Evolutionary conservation across 2,329 filamentous ascomycete genomes (phyloP), one percentile per base, ranked within the genome.

Genomic region (Fusarium sp.): DNA sequence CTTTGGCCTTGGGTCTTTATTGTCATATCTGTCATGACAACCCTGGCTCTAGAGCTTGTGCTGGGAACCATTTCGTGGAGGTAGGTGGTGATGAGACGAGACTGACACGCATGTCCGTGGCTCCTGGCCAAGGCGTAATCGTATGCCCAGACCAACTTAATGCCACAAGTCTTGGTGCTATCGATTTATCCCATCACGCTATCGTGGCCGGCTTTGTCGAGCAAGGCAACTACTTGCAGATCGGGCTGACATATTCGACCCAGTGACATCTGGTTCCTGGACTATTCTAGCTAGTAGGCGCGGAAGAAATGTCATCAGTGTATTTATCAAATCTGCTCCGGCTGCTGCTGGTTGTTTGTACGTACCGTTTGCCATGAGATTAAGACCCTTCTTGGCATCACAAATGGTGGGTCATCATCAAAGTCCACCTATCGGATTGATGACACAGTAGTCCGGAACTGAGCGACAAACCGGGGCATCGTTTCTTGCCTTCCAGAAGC

Each of bases 371-470:
- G 10, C 42, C 38, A 57, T 64, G 62, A 74, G 65, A 73, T 73
- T 68, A 73, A 45, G 67, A 67, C 70, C 65, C 65, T 74, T 73
- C 67, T 67, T 75, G 71, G 63, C 71, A 64, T 62, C 52, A 45
- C 17, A 31, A 28, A 15, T n/a, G 43, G 66, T 73, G 73, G 73
- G 64, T 31, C 50, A n/a, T 33, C 28, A 38, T 46, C 34, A 54
- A 62, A 67, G 36, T 66, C 73, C 70, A 74, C 73, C 73, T 75
- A 75, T 75, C 73, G 71, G 71, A 58, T 73, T 39, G 50, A 34
- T 42, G 52, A 34, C 36, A 49, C 43, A 51, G 36, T 55, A 42
- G 34, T 24, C 26, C 52, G 38, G 45, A 52, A 55, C 57, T 43
- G 38, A 57, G 38, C 53, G 50, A 56, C 65, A 70, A 66, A 60